Conservation (phyloP, 2,329 filamentous ascomycete species). For the Hirsutella minnesotensis region DNA sequence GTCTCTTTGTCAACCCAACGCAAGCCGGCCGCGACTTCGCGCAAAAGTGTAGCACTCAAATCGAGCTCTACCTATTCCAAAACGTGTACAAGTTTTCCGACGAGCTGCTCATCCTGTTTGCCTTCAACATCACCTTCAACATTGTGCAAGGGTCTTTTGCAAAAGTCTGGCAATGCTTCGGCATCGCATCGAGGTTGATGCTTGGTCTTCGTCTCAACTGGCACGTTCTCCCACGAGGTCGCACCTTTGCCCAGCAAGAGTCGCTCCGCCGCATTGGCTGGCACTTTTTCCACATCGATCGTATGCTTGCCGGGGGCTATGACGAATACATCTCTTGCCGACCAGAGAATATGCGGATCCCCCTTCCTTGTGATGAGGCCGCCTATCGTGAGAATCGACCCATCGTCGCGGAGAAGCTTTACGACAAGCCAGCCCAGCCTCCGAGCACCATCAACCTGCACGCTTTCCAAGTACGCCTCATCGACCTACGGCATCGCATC, state of each 20-base stretch:
- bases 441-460: constrained; percentile 17
- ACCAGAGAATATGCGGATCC: constrained; percentile 25
- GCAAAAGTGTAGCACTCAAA: constrained; percentile 23
- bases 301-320: constrained; percentile 25
- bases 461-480: constrained; percentile 22
- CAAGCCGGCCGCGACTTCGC: constrained; percentile 22
- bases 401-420: constrained; percentile 18
- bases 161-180: constrained; percentile 28
- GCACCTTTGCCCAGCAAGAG: constrained; percentile 23
- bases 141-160: constrained; percentile 23
- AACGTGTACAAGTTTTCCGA: constrained; percentile 26
- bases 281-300: constrained; percentile 26
- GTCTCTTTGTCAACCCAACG: constrained; percentile 22
- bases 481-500: constrained; percentile 24
- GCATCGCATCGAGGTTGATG: constrained; percentile 23
- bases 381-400: constrained; percentile 19
- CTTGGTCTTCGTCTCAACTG: constrained; percentile 27
- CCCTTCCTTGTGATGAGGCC: constrained; percentile 22
- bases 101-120: constrained; percentile 20
- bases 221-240: constrained; percentile 18
- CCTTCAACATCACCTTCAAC: constrained; percentile 23
- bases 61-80: constrained; percentile 27
- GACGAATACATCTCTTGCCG: constrained; percentile 26
- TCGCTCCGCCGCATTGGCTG: constrained; percentile 23
- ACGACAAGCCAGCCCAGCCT: constrained; percentile 14